Percentiles rank a stretch among this genome's conserved stretches.
Conservation (phyloP, 2,329 filamentous ascomycete genomes). For the Trichoderma brevicompactum region DNA sequence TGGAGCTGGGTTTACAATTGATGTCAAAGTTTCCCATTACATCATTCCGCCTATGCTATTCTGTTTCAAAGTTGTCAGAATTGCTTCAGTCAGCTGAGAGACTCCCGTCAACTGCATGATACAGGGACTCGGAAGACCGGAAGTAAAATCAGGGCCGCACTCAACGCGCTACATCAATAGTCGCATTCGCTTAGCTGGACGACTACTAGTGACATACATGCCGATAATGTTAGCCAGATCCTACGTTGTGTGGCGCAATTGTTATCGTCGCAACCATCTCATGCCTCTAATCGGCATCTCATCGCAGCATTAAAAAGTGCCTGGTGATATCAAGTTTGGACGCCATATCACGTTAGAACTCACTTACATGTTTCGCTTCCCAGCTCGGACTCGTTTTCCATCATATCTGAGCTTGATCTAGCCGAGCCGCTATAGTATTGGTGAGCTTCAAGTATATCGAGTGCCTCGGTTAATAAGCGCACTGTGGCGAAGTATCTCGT, state of each 20-base stretch:
- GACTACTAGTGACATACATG: neutral
- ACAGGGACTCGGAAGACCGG: neutral
- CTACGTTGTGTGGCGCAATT: neutral
- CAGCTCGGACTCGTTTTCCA: neutral
- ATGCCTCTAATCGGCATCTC: neutral
- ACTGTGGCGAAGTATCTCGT: too few species aligned
- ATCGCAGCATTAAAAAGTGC: too few species aligned
- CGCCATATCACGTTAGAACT: too few species aligned
- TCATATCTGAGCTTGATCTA: neutral
- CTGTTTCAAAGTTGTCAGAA: neutral
- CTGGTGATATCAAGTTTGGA: too few species aligned
- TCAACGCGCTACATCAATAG: neutral
- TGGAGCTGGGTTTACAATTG: too few species aligned
- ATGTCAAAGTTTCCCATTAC: too few species aligned
- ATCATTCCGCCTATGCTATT: too few species aligned
- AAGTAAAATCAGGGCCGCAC: neutral
- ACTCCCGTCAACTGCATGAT: neutral
- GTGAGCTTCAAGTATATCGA: neutral
- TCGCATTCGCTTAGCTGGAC: neutral
- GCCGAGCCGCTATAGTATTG: neutral
- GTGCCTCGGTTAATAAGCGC: neutral
- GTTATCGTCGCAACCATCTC: neutral
- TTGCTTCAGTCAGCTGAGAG: neutral
- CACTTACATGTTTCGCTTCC: neutral
- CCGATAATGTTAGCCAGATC: neutral